Conservation (phyloP, 2,329 filamentous ascomycete genomes). For the Hypoxylon sp. region DNA sequence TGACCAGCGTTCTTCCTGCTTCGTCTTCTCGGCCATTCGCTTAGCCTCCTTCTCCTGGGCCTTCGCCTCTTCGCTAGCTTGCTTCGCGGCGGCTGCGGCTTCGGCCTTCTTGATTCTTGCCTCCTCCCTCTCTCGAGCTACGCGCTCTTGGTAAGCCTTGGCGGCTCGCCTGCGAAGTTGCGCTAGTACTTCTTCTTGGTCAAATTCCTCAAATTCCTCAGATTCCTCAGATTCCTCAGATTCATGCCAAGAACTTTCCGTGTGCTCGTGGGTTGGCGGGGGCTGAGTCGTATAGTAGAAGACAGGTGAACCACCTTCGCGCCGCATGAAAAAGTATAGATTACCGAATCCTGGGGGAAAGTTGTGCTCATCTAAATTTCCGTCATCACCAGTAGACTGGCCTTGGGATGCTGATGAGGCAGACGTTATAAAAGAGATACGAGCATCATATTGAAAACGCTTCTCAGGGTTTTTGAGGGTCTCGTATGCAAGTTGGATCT, state of each 20-base stretch:
- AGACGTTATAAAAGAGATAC: background rate
- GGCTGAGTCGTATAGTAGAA: no score
- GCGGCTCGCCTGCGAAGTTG: background rate
- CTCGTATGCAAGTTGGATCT: conserved; percentile 51
- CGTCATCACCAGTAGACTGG: background rate
- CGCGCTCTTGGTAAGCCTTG: background rate
- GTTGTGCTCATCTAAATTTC: background rate
- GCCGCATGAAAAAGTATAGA: no score
- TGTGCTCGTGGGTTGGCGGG: no score
- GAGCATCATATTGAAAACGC: conserved; percentile 46
- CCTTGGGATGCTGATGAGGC: background rate
- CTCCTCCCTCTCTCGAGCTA: conserved; percentile 4
- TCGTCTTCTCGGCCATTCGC: conserved; percentile 22
- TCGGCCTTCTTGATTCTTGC: conserved; percentile 9
- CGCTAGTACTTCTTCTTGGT: no score
- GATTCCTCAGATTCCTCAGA: no score
- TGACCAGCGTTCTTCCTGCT: conserved; percentile 47
- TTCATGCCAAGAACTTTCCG: no score
- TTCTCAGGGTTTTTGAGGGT: conserved; percentile 44
- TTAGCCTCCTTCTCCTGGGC: conserved; percentile 1
- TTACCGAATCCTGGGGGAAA: no score
- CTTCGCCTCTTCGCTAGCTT: conserved; percentile 29
- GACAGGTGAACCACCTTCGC: no score
- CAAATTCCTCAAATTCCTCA: no score
- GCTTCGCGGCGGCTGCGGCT: conserved; percentile 14